A percentile compares a stretch with the other conserved stretches of the same genome.
phyloP scores from a whole-genome alignment of 805 yeast genomes.

The Zygosaccharomyces siamensis region DNA sequence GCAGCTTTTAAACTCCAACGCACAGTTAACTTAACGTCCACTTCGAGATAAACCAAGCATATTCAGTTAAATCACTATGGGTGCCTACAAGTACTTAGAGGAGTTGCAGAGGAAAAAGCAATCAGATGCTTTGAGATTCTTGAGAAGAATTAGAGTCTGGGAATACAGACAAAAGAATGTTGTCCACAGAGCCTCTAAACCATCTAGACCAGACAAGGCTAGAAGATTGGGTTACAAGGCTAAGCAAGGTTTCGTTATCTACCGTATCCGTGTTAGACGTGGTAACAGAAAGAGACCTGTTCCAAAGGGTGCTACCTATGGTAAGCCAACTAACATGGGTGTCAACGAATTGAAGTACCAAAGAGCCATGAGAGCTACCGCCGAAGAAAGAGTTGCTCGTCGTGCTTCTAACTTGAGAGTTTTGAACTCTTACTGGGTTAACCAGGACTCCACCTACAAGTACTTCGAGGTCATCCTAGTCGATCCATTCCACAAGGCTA shows the following conservation, averaged over 20 bases:
- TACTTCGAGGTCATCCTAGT: conserved; percentile 97
- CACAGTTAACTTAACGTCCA: no score
- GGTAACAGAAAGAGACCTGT: conserved; percentile 99
- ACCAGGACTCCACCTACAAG: conserved; percentile 99
- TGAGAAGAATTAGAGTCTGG: conserved; percentile 99
- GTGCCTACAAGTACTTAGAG: conserved; percentile 99
- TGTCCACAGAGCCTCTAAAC: conserved; percentile 97
- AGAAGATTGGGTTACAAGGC: conserved; percentile 99
- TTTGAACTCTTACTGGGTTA: conserved; percentile 99
- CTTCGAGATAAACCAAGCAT: not conserved
- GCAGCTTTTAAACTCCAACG: no score
- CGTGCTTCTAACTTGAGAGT: conserved; percentile 99
- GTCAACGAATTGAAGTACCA: conserved; percentile 98
- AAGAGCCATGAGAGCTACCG: conserved; percentile 95
- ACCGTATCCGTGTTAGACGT: conserved; percentile 98
- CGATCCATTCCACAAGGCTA: conserved; percentile 97
- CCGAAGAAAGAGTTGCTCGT: conserved; percentile 99
- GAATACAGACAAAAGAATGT: conserved; percentile 99
- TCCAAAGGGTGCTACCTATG: conserved; percentile 99
- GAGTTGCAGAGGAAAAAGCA: conserved; percentile 99
- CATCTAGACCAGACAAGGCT: conserved; percentile 99
- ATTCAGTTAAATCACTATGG: conserved; percentile 52
- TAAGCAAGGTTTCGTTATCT: conserved; percentile 98
- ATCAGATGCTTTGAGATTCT: conserved; percentile 98
- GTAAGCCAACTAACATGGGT: conserved; percentile 99